phyloP scores from a whole-genome alignment of 441 rosid genomes.

The Hura crepitans region DNA sequence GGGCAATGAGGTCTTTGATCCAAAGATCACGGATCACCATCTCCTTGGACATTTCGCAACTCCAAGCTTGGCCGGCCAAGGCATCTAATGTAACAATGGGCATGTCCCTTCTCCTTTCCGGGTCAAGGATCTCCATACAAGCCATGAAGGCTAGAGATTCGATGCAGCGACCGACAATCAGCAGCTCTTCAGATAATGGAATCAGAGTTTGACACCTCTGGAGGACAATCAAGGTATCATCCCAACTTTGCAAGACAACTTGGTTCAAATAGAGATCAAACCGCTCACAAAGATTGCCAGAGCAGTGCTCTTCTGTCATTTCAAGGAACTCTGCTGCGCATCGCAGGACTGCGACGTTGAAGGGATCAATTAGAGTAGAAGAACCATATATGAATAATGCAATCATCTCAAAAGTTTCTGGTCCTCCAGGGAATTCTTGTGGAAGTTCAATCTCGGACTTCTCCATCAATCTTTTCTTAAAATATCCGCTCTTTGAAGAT shows the following conservation, averaged over 20 bases:
- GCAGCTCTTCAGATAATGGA: slow-evolving; percentile 65
- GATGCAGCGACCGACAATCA: slow-evolving; percentile 69
- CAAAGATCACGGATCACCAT: slow-evolving; percentile 49
- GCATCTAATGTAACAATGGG: slow-evolving; percentile 53
- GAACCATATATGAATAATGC: slow-evolving; percentile 60
- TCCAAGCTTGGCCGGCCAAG: slow-evolving; percentile 50
- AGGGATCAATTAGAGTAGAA: slow-evolving; percentile 55
- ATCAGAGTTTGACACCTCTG: slow-evolving; percentile 56
- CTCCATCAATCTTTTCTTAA: slow-evolving; percentile 42
- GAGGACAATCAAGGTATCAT: slow-evolving; percentile 67
- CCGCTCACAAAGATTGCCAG: slow-evolving; percentile 60
- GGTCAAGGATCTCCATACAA: slow-evolving; percentile 88
- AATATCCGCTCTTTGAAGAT: slow-evolving; percentile 66
- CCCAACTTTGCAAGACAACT: slow-evolving; percentile 74
- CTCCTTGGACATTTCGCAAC: slow-evolving; percentile 40
- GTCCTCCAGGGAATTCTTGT: slow-evolving; percentile 66
- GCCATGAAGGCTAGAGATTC: slow-evolving; percentile 83
- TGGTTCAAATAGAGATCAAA: slow-evolving; percentile 73
- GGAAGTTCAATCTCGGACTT: slow-evolving; percentile 51
- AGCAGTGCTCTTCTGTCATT: slow-evolving; percentile 56
- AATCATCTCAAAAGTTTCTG: slow-evolving; percentile 67
- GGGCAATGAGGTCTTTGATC: slow-evolving; percentile 69
- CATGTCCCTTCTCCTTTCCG: slow-evolving; percentile 52
- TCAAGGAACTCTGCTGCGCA: slow-evolving; percentile 75
- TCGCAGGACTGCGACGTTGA: slow-evolving; percentile 57